These are phyloP conservation scores for Volvox africanus DNA, from an alignment of 139 green algal species.

Conservation along the genomic window DNA sequence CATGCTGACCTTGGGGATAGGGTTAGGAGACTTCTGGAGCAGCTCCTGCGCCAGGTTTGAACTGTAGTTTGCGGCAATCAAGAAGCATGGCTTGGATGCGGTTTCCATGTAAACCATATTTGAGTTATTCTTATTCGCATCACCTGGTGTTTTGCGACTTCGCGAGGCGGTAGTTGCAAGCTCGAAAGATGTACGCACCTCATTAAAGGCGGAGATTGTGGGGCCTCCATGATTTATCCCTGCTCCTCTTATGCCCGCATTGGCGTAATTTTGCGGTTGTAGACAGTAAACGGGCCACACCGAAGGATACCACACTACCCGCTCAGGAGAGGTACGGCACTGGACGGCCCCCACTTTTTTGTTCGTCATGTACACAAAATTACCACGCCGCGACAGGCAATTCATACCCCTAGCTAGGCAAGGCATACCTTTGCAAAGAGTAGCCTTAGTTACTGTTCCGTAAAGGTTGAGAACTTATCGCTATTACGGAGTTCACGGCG, in stretches of 20 bases:
- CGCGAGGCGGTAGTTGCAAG: neutral
- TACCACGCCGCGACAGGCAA: too few species aligned
- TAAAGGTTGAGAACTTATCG: neutral
- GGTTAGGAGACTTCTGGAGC: neutral
- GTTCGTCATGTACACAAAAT: too few species aligned
- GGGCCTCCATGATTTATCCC: neutral
- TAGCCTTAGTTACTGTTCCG: neutral
- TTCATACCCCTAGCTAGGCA: neutral
- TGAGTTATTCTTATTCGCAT: neutral
- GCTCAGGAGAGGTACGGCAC: too few species aligned
- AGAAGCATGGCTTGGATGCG: too few species aligned
- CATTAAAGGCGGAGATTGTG: neutral
- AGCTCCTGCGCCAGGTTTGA: slow-evolving; percentile 5
- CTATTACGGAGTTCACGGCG: neutral
- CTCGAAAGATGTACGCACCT: neutral
- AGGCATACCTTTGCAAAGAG: neutral
- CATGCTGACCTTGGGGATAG: slow-evolving; percentile 8
- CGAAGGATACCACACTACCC: too few species aligned
- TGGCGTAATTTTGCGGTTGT: too few species aligned
- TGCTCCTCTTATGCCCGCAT: too few species aligned
- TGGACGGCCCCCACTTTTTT: too few species aligned
- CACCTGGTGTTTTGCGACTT: neutral
- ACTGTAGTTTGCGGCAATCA: neutral
- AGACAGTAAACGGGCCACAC: too few species aligned
- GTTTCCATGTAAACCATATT: too few species aligned